These are phyloP conservation scores for Asclepias syriaca DNA, from an alignment of 257 asterid genomes.

Conservation along the genomic window DNA sequence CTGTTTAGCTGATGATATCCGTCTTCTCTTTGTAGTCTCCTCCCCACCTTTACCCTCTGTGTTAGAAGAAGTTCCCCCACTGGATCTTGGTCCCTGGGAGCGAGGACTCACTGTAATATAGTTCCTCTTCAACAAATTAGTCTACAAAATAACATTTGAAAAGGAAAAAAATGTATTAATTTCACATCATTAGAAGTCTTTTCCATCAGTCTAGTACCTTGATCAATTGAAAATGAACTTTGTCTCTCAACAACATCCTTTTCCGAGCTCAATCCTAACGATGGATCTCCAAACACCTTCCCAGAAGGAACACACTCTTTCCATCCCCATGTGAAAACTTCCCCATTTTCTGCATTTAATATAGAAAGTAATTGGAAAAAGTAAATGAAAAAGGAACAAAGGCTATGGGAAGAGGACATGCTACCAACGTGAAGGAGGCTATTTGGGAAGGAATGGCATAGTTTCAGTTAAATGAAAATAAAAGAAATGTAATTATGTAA, in stretches of 20 bases:
- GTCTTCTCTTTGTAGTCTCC: conserved; percentile 73
- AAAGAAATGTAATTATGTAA: background rate
- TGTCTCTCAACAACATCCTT: conserved; percentile 47
- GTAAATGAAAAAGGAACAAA: conserved; percentile 5
- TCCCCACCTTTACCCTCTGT: conserved; percentile 58
- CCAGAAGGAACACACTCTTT: conserved; percentile 97
- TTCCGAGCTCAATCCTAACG: conserved; percentile 45
- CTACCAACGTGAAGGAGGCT: background rate
- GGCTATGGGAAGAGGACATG: background rate
- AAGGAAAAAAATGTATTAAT: conserved; percentile 12
- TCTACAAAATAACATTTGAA: conserved; percentile 18
- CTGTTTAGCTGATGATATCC: conserved; percentile 67
- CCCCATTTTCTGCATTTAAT: conserved; percentile 62
- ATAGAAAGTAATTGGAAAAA: conserved; percentile 13
- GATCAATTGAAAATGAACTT: conserved; percentile 43
- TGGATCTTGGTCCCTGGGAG: conserved; percentile 66
- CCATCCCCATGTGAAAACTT: conserved; percentile 99
- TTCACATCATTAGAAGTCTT: conserved; percentile 24
- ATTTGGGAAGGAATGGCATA: background rate
- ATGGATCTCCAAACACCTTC: conserved; percentile 57
- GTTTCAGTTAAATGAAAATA: background rate
- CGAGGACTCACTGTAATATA: conserved; percentile 65
- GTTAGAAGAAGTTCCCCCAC: conserved; percentile 38
- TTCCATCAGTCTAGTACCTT: conserved; percentile 48
- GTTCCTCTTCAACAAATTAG: conserved; percentile 44